phyloP scores from a whole-genome alignment of 805 yeast species.

The Candida ortonii region DNA sequence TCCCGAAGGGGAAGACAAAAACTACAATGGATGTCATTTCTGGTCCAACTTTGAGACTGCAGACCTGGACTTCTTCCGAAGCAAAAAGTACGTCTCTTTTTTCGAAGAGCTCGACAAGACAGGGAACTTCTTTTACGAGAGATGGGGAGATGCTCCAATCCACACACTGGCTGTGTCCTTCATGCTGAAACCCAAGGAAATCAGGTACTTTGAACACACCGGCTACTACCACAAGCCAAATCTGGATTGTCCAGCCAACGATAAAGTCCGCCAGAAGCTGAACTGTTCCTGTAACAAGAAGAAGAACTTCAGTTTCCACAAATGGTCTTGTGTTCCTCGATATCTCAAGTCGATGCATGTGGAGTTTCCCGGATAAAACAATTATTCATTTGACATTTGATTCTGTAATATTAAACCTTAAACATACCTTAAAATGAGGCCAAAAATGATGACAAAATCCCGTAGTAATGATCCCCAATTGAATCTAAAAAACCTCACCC shows the following conservation, averaged over 20 bases:
- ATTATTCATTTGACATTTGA: too few relatives aligned
- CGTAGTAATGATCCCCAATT: too few relatives aligned
- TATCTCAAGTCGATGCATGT: conserved; percentile 25
- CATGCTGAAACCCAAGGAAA: conserved; percentile 43
- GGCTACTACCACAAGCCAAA: conserved; percentile 58
- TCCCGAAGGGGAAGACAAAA: conserved; percentile 37
- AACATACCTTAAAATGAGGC: not conserved
- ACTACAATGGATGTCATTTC: conserved; percentile 55
- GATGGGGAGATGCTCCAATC: conserved; percentile 81
- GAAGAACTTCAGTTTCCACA: conserved; percentile 49
- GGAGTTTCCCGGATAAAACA: not conserved
- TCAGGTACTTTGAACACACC: conserved; percentile 59
- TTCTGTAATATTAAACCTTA: too few relatives aligned
- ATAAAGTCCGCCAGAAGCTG: conserved; percentile 40
- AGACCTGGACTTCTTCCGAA: conserved; percentile 53
- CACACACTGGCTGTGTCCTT: conserved; percentile 64
- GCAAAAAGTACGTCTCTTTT: conserved; percentile 50
- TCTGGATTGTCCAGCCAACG: conserved; percentile 54
- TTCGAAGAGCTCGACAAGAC: conserved; percentile 55
- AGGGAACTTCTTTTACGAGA: conserved; percentile 70
- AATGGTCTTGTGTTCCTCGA: conserved; percentile 50
- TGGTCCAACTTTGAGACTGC: conserved; percentile 72
- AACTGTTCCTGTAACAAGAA: conserved; percentile 49
- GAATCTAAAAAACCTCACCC: too few relatives aligned
- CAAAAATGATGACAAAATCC: too few relatives aligned